phyloP scores from a whole-genome alignment of 2,329 filamentous ascomycete species.

The Apiospora marii region DNA sequence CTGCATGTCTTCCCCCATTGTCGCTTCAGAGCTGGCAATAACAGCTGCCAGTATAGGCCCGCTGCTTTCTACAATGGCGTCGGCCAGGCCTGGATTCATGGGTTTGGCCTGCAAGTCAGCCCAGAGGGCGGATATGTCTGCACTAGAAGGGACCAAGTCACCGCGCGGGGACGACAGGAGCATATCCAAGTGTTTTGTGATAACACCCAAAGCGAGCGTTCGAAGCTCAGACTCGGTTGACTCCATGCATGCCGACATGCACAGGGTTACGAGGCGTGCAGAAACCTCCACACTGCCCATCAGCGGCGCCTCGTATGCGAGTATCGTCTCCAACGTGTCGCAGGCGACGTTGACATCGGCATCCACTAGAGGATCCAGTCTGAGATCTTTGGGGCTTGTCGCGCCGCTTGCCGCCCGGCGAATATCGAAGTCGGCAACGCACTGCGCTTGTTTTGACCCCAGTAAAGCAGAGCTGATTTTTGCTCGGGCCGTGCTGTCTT shows the following conservation, averaged over 20 bases:
- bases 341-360: constrained; percentile 50
- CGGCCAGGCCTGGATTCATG: constrained; percentile 57
- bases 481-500: not conserved
- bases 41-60: constrained; percentile 52
- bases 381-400: constrained; percentile 37
- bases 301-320: constrained; percentile 35
- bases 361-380: constrained; percentile 47
- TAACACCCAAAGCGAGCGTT: constrained; percentile 54
- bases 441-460: constrained; percentile 26
- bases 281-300: constrained; percentile 26
- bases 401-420: constrained; percentile 25
- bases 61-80: constrained; percentile 57
- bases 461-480: constrained; percentile 11
- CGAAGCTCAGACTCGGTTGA: constrained; percentile 54
- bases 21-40: constrained; percentile 30
- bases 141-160: constrained; percentile 42
- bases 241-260: constrained; percentile 49
- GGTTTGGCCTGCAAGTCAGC: constrained; percentile 44
- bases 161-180: constrained; percentile 29
- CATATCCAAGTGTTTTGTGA: constrained; percentile 54
- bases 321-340: constrained; percentile 50
- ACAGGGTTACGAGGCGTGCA: constrained; percentile 49
- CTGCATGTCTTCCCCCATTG: constrained; percentile 29
- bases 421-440: constrained; percentile 19
- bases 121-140: constrained; percentile 52